Conservation (phyloP, 768 basidiomycete genomes). For the Amanita inopinata region DNA sequence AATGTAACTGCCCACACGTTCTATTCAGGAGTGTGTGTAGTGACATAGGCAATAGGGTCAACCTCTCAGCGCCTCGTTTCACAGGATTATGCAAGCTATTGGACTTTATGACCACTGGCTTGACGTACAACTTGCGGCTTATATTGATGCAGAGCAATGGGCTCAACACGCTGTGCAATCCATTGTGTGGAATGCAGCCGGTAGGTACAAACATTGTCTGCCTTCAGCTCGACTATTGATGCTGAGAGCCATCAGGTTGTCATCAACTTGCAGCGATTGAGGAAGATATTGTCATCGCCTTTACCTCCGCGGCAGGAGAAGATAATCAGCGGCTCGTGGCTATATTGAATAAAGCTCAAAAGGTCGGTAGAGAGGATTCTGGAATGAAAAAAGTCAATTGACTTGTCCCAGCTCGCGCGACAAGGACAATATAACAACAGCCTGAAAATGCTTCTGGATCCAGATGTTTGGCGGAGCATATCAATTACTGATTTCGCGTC, state of each 20-base stretch:
- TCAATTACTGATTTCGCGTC: constrained; percentile 52
- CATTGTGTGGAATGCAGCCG: constrained; percentile 60
- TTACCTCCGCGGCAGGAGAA: constrained; percentile 46
- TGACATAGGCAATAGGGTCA: constrained; percentile 39
- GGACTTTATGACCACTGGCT: constrained; percentile 67
- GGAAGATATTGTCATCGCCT: constrained; percentile 61
- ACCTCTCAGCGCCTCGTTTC: constrained; percentile 59
- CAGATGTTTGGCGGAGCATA: constrained; percentile 61
- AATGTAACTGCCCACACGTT: constrained; percentile 31
- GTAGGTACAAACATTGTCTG: constrained; percentile 24
- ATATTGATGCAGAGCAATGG: constrained; percentile 53
- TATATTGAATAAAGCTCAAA: constrained; percentile 57
- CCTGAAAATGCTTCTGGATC: constrained; percentile 53
- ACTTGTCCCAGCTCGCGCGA: constrained; percentile 43
- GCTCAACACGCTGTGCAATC: constrained; percentile 68
- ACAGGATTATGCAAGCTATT: constrained; percentile 54
- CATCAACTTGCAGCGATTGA: constrained; percentile 53
- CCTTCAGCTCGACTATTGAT: neutral
- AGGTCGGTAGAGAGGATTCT: constrained; percentile 29
- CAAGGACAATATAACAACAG: constrained; percentile 59
- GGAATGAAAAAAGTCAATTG: constrained; percentile 9
- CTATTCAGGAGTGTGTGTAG: neutral
- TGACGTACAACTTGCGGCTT: constrained; percentile 41
- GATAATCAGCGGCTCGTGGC: constrained; percentile 55
- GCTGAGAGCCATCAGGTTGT: constrained; percentile 41